Percentiles rank a stretch among this genome's conserved stretches.
Conservation (phyloP, 2,329 filamentous ascomycete species). For the Zelopaecilomyces penicillatus region DNA sequence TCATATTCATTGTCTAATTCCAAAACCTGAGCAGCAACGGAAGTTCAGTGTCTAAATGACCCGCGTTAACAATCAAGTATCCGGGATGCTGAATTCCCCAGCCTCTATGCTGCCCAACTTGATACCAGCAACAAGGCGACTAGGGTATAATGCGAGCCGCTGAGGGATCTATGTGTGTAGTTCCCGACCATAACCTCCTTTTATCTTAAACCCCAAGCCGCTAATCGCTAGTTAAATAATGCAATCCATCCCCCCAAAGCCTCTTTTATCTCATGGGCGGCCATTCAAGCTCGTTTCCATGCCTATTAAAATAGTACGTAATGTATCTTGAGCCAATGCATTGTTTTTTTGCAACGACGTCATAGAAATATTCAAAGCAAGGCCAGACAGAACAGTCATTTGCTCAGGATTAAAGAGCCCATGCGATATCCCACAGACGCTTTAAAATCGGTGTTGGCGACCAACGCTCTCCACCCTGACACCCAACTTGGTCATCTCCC, state of each 20-base stretch:
- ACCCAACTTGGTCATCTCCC: slow-evolving; percentile 40
- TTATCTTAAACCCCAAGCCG: neutral
- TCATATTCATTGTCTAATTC: no score
- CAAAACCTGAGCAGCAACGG: no score
- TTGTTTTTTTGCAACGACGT: slow-evolving; percentile 5
- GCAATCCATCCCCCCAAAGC: slow-evolving; percentile 3
- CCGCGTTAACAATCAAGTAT: no score
- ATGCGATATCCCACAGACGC: slow-evolving; percentile 13
- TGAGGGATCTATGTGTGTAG: no score
- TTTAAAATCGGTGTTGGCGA: slow-evolving; percentile 34
- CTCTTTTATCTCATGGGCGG: slow-evolving; percentile 17
- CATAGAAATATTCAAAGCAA: slow-evolving; percentile 3
- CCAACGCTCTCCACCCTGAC: slow-evolving; percentile 46
- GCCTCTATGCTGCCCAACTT: no score
- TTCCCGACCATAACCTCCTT: neutral
- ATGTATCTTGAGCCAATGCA: slow-evolving; percentile 7
- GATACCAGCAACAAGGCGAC: no score
- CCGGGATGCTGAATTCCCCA: no score
- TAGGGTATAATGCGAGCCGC: no score
- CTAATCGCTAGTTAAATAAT: slow-evolving; percentile 1
- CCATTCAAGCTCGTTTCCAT: slow-evolving; percentile 18
- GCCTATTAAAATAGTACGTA: slow-evolving; percentile 22
- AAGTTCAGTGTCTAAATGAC: no score
- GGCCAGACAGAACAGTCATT: neutral
- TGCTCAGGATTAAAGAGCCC: neutral